A percentile compares a stretch with the other conserved stretches of the same genome.
These are phyloP conservation scores for Neltuma alba DNA, from an alignment of 306 rosid species.

Conservation along the genomic window DNA sequence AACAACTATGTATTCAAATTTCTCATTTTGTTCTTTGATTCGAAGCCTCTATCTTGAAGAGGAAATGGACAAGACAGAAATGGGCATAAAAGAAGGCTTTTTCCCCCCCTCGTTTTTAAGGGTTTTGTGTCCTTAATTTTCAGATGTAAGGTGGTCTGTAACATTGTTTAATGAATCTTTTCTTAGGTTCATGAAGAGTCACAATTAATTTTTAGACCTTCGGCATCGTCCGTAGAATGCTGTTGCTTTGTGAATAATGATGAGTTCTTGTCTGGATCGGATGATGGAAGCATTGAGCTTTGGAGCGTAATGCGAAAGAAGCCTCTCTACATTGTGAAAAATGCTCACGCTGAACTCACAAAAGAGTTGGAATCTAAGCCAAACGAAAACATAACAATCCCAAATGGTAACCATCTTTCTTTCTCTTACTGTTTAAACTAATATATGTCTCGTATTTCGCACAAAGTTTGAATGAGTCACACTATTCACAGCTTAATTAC, in stretches of 20 bases:
- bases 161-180: neutral
- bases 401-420: slow-evolving; percentile 52
- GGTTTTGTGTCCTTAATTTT: neutral
- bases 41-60: neutral
- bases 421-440: too few relatives aligned
- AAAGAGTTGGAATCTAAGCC: slow-evolving; percentile 47
- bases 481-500: too few relatives aligned
- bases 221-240: slow-evolving; percentile 82
- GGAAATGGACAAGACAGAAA: neutral
- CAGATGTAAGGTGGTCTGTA: slow-evolving; percentile 8
- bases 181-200: slow-evolving; percentile 67
- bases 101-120: too few relatives aligned
- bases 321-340: slow-evolving; percentile 71
- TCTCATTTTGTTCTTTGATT: neutral
- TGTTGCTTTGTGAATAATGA: slow-evolving; percentile 84
- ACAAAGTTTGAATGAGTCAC: neutral
- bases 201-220: slow-evolving; percentile 80
- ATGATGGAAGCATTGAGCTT: slow-evolving; percentile 87
- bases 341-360: slow-evolving; percentile 65
- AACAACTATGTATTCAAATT: neutral
- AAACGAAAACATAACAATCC: slow-evolving; percentile 48
- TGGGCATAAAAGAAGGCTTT: neutral
- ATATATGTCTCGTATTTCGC: neutral
- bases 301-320: slow-evolving; percentile 80
- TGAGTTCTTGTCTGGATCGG: slow-evolving; percentile 82